Evolutionary conservation across 139 green algal species (phyloP), one percentile per base, ranked within the genome.

Genomic region (Coccomyxa sp.): DNA sequence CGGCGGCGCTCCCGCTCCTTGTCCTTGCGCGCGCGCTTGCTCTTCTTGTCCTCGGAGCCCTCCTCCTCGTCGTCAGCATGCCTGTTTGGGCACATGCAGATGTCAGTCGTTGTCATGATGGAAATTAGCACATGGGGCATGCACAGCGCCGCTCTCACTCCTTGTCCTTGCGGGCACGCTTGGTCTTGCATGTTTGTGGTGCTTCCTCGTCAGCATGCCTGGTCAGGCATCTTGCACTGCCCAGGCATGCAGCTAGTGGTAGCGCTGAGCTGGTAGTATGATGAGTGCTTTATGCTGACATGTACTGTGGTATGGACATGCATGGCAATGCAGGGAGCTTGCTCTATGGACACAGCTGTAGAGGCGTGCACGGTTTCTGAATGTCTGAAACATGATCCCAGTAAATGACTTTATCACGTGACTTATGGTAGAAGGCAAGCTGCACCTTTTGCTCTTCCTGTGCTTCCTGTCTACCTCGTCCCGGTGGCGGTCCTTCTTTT

Each of bases 401-500:
- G 16, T 12, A 16, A 12, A 58, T 29, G 44, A 58, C 44, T 29
- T 16, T 16, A 58, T 29, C 44, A 29, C 44, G 14, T 58, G 12
- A 16, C 44, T 58, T 58, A 16, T 58, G 22, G 8, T 38, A 10
- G 14, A 37, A 31, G 14, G 2, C n/a, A 29, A 71, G 64, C 24
- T 29, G 27, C 64, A 71, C 64, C 64, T 34, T 29, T 71, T 71
- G 27, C 24, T 37, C n/a, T 29, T 73, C 73, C 73, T 78, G 27
- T 78, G 80, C 36, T 85, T 78, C 40, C 75, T 75, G 9, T 86
- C 81, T 31, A 79, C 73, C 24, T 64, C 68, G 2, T 80, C 76
- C 8, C 73, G 75, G 38, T 78, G 78, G 33, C 37, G 35, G 41
- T 81, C 75, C 74, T 84, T 84, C 33, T 79, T 76, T 81, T 84